phyloP scores from a whole-genome alignment of 148 eudicot genomes.

The Chenopodium album region DNA sequence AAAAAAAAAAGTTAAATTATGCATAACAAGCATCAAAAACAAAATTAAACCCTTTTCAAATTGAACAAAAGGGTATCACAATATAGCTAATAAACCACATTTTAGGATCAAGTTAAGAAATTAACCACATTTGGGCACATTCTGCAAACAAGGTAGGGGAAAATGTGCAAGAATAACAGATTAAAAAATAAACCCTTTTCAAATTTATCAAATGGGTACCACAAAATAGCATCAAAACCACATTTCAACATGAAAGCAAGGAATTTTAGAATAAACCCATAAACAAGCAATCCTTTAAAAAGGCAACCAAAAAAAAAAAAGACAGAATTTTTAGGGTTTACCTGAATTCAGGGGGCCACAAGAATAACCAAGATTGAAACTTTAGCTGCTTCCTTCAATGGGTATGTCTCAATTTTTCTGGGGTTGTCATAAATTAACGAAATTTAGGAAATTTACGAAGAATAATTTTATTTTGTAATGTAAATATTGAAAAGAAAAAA shows the following conservation, averaged over 20 bases:
- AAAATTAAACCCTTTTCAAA: conserved; percentile 16
- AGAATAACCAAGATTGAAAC: conserved; percentile 25
- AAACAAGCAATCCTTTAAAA: conserved; percentile 52
- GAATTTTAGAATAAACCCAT: conserved; percentile 52
- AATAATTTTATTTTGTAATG: background rate
- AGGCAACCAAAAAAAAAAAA: conserved; percentile 6
- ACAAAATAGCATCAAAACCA: conserved; percentile 7
- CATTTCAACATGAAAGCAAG: conserved; percentile 20
- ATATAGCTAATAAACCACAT: background rate
- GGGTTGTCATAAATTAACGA: conserved; percentile 3
- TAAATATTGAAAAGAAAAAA: background rate
- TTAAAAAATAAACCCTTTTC: conserved; percentile 21
- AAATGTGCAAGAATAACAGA: conserved; percentile 21
- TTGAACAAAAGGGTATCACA: conserved; percentile 13
- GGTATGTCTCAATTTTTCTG: conserved; percentile 7
- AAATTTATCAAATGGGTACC: conserved; percentile 20
- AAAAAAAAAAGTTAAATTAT: conserved; percentile 21
- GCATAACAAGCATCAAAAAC: conserved; percentile 23
- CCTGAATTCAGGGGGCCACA: conserved; percentile 43
- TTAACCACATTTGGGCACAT: background rate
- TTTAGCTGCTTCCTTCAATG: conserved; percentile 19
- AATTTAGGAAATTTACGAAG: background rate
- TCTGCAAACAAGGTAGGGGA: conserved; percentile 11
- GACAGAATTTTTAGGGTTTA: conserved; percentile 29
- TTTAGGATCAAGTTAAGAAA: background rate